Evolutionary conservation across 768 basidiomycete species (phyloP).

Genomic region (Trametes maxima): DNA sequence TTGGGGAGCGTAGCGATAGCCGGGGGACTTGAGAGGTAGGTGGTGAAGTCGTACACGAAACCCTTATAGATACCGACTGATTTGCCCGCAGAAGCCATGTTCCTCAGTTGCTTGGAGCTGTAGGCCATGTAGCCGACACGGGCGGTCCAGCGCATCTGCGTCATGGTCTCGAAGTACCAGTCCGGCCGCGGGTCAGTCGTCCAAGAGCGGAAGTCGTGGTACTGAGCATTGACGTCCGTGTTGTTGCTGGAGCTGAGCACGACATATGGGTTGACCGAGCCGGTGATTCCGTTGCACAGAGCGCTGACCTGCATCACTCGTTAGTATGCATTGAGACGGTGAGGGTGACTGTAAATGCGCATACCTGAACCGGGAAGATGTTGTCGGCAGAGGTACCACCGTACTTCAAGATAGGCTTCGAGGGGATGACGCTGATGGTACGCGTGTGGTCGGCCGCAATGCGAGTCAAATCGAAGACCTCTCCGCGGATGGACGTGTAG

Average conservation of each 20-base stretch:
- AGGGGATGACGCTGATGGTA: constrained; percentile 70
- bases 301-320: constrained; percentile 69
- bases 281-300: constrained; percentile 84
- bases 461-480: constrained; percentile 85
- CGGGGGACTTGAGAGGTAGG: constrained; percentile 75
- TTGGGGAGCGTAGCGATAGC: constrained; percentile 47
- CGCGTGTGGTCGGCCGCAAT: constrained; percentile 69
- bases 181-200: constrained; percentile 92
- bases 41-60: constrained; percentile 84
- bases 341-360: neutral
- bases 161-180: constrained; percentile 98
- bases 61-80: constrained; percentile 87
- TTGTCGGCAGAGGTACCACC: constrained; percentile 74
- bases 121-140: constrained; percentile 89
- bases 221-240: constrained; percentile 73
- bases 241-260: constrained; percentile 75
- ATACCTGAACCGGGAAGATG: constrained; percentile 93
- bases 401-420: constrained; percentile 78
- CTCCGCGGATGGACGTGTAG: constrained; percentile 84
- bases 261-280: constrained; percentile 78
- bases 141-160: constrained; percentile 84
- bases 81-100: constrained; percentile 61
- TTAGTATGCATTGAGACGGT: constrained; percentile 4
- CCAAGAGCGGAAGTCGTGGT: constrained; percentile 94
- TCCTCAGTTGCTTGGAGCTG: constrained; percentile 72